phyloP scores from a whole-genome alignment of 2,329 filamentous ascomycete genomes.

The Colletotrichum lindemuthianum region DNA sequence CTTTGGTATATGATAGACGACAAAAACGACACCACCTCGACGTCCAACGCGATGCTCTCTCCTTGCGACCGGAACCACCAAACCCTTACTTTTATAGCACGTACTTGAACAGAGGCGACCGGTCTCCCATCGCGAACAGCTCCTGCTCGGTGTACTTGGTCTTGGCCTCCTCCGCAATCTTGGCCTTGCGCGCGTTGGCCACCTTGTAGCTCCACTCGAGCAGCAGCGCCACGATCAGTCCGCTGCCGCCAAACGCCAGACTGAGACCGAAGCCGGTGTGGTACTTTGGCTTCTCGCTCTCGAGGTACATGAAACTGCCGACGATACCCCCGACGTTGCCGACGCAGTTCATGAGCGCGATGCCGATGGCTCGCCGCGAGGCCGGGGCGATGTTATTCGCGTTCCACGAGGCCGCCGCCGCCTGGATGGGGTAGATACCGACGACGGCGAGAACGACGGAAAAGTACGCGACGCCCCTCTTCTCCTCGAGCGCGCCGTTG shows the following conservation, averaged over 20 bases:
- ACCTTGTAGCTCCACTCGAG: slow-evolving; percentile 44
- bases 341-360: slow-evolving; percentile 44
- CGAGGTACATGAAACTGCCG: slow-evolving; percentile 43
- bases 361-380: slow-evolving; percentile 40
- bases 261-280: slow-evolving; percentile 49
- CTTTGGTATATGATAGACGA: too few relatives aligned
- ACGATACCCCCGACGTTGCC: slow-evolving; percentile 44
- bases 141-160: slow-evolving; percentile 44
- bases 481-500: slow-evolving; percentile 19
- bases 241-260: slow-evolving; percentile 44
- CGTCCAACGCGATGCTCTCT: too few relatives aligned
- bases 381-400: slow-evolving; percentile 41
- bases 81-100: slow-evolving; percentile 30
- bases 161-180: slow-evolving; percentile 38
- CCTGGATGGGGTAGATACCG: slow-evolving; percentile 36
- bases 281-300: slow-evolving; percentile 58
- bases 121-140: slow-evolving; percentile 45
- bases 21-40: too few relatives aligned
- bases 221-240: slow-evolving; percentile 43
- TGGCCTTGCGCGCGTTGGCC: slow-evolving; percentile 41
- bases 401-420: slow-evolving; percentile 34
- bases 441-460: slow-evolving; percentile 32
- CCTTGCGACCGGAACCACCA: too few relatives aligned
- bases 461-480: slow-evolving; percentile 33
- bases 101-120: slow-evolving; percentile 40